Evolutionary conservation across 1,284 basidiomycete genomes (phyloP).

Genomic region (Inonotus obliquus): DNA sequence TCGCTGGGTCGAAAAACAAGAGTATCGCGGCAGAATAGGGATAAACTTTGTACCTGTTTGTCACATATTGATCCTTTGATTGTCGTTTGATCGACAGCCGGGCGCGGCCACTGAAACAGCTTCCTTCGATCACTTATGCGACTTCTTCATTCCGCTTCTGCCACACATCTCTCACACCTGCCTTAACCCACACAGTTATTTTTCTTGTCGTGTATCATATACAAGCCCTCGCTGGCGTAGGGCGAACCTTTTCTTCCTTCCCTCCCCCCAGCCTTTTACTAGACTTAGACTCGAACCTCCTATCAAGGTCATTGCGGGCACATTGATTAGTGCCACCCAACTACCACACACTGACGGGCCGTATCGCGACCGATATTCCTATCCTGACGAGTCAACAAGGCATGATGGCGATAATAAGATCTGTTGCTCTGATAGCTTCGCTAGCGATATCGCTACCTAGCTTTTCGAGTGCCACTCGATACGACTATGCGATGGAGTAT

Average conservation of each 20-base stretch:
- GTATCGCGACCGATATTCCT: neutral
- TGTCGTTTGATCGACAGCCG: neutral
- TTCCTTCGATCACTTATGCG: neutral
- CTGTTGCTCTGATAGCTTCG: neutral
- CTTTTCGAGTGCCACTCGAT: slow-evolving; percentile 23
- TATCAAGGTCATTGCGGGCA: neutral
- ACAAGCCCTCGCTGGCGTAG: neutral
- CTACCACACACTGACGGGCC: neutral
- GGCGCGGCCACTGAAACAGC: neutral
- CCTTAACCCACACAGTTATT: neutral
- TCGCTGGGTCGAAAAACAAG: neutral
- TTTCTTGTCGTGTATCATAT: neutral
- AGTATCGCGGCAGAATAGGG: neutral
- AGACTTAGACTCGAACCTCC: neutral
- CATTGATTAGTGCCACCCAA: neutral
- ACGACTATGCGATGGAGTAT: slow-evolving; percentile 45
- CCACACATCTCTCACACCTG: neutral
- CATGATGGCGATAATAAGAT: slow-evolving; percentile 6
- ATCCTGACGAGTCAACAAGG: neutral
- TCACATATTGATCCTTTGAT: neutral
- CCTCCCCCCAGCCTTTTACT: neutral
- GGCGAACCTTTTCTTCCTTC: neutral
- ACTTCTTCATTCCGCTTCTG: slow-evolving; percentile 3
- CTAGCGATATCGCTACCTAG: neutral
- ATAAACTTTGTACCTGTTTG: neutral